phyloP scores from a whole-genome alignment of 208 protist species.

The Porcisia deanei region DNA sequence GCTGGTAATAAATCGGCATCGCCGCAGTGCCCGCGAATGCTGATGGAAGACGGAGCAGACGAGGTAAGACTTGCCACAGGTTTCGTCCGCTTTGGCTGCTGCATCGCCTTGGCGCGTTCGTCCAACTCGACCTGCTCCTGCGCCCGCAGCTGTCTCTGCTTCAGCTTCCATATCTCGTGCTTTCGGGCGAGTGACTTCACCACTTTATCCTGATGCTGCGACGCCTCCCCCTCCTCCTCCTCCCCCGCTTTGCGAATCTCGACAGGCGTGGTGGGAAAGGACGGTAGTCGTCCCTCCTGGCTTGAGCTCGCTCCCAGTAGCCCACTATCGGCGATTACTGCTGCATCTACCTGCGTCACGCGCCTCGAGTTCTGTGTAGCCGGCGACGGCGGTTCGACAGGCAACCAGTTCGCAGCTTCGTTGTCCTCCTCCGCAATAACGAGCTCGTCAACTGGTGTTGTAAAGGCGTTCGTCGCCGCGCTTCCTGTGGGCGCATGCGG shows the following conservation, averaged over 20 bases:
- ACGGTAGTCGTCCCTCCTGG: constrained; percentile 7
- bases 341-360: constrained; percentile 15
- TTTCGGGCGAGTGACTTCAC: constrained; percentile 54
- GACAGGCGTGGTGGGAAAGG: background rate
- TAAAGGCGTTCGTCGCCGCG: constrained; percentile 5
- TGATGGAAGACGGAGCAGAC: background rate
- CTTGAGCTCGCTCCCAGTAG: constrained; percentile 25
- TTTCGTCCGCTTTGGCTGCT: constrained; percentile 10
- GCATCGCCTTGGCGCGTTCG: constrained; percentile 20
- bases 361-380: constrained; percentile 29
- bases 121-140: constrained; percentile 38
- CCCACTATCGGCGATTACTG: constrained; percentile 22
- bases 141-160: constrained; percentile 54
- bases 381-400: constrained; percentile 12
- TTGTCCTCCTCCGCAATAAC: constrained; percentile 67
- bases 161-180: constrained; percentile 82
- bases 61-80: background rate
- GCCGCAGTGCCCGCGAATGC: background rate
- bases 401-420: constrained; percentile 45
- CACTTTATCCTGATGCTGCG: constrained; percentile 27
- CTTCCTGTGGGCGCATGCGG: background rate
- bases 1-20: background rate
- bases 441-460: constrained; percentile 43
- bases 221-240: background rate
- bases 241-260: constrained; percentile 13